Conservation (phyloP, 2,329 filamentous ascomycete genomes). For the Chrysoporthe puriensis region DNA sequence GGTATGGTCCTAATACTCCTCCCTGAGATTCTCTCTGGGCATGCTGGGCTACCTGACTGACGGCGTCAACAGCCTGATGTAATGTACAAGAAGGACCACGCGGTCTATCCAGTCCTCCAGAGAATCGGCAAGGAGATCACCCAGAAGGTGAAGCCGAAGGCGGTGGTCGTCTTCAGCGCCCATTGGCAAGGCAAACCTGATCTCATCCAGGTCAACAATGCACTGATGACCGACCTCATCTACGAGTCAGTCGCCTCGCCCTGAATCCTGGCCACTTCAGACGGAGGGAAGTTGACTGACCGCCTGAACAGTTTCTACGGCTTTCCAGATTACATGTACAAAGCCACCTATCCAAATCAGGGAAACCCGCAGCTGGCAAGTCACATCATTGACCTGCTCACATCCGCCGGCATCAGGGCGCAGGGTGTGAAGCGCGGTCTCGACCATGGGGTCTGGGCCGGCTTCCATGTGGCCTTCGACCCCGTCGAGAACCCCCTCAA, state of each 20-base stretch:
- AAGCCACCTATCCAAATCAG: slow-evolving; percentile 66
- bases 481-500: slow-evolving; percentile 63
- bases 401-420: slow-evolving; percentile 60
- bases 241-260: slow-evolving; percentile 54
- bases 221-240: slow-evolving; percentile 66
- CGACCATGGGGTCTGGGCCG: slow-evolving; percentile 77
- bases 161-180: slow-evolving; percentile 75
- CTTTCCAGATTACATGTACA: slow-evolving; percentile 71
- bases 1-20: slow-evolving; percentile 35
- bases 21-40: no score
- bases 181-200: slow-evolving; percentile 69
- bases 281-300: slow-evolving; percentile 33
- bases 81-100: slow-evolving; percentile 70
- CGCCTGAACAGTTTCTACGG: slow-evolving; percentile 60
- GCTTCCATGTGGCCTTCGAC: slow-evolving; percentile 67
- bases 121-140: slow-evolving; percentile 72
- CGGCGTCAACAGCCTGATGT: slow-evolving; percentile 56
- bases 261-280: not conserved
- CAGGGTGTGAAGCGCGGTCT: slow-evolving; percentile 65
- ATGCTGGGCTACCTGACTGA: not conserved
- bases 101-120: slow-evolving; percentile 67
- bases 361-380: slow-evolving; percentile 64
- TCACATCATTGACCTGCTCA: slow-evolving; percentile 59
- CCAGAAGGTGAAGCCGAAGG: slow-evolving; percentile 68
- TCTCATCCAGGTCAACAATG: slow-evolving; percentile 67